Evolutionary conservation across 2,329 filamentous ascomycete genomes (phyloP).

Genomic region (Gaeumannomyces sp.): DNA sequence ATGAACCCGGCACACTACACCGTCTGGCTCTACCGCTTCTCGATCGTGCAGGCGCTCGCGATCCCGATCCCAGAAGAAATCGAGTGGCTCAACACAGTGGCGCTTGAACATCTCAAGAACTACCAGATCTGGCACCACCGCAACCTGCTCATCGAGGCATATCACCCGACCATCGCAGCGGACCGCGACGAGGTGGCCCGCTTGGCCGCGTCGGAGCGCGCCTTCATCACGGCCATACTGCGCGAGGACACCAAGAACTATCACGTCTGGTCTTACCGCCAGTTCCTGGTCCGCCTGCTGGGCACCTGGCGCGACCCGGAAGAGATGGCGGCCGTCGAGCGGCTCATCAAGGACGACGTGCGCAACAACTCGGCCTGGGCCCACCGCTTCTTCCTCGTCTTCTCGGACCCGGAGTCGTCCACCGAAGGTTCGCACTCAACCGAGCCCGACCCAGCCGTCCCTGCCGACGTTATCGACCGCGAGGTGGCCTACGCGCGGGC

Average conservation of each 20-base stretch:
- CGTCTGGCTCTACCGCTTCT: slow-evolving; percentile 92
- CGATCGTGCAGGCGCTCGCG: slow-evolving; percentile 62
- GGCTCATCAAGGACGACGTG: slow-evolving; percentile 71
- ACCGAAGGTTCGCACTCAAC: slow-evolving; percentile 44
- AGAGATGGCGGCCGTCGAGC: slow-evolving; percentile 66
- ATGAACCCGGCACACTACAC: slow-evolving; percentile 98
- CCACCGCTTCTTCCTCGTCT: slow-evolving; percentile 90
- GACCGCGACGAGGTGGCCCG: slow-evolving; percentile 48
- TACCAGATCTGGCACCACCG: slow-evolving; percentile 94
- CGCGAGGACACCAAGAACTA: slow-evolving; percentile 91
- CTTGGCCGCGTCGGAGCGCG: slow-evolving; percentile 60
- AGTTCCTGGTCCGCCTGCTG: slow-evolving; percentile 59
- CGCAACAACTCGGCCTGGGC: slow-evolving; percentile 98
- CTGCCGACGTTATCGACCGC: slow-evolving; percentile 58
- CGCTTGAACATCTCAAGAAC: slow-evolving; percentile 84
- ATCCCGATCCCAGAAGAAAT: slow-evolving; percentile 67
- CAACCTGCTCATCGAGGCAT: slow-evolving; percentile 56
- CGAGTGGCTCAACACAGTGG: slow-evolving; percentile 77
- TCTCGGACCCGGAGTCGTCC: slow-evolving; percentile 51
- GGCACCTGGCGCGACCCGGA: slow-evolving; percentile 53
- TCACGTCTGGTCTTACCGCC: slow-evolving; percentile 95
- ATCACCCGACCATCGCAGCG: slow-evolving; percentile 53
- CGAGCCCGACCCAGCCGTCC: slow-evolving; percentile 49
- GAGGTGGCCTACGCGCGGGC: slow-evolving; percentile 70
- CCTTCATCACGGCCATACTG: slow-evolving; percentile 77